phyloP scores from a whole-genome alignment of 495 filamentous ascomycete genomes.

The Aspergillus wentii region DNA sequence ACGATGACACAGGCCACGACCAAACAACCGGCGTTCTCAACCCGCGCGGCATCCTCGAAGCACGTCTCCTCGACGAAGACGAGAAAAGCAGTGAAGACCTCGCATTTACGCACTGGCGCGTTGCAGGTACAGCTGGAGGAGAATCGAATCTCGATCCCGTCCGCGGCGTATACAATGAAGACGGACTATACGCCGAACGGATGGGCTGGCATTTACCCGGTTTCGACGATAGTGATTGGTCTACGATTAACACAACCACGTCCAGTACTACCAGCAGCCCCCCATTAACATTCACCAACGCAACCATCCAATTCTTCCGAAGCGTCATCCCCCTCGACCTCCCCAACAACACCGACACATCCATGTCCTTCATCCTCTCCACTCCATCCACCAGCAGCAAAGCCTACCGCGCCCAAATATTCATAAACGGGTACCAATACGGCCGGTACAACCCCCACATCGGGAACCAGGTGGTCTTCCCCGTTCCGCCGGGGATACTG shows the following conservation, averaged over 20 bases:
- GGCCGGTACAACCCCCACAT: slow-evolving; percentile 46
- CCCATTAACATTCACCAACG: slow-evolving; percentile 25
- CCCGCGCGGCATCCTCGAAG: slow-evolving; percentile 64
- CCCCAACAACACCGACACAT: slow-evolving; percentile 29
- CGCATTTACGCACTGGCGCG: slow-evolving; percentile 57
- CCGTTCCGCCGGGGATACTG: slow-evolving; percentile 44
- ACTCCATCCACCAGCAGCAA: slow-evolving; percentile 16
- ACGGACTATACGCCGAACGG: slow-evolving; percentile 62
- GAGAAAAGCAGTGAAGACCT: too few relatives aligned
- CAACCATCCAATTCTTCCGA: slow-evolving; percentile 55
- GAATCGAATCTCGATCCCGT: slow-evolving; percentile 60
- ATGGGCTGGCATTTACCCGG: slow-evolving; percentile 62
- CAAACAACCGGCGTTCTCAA: slow-evolving; percentile 60
- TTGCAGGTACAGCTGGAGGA: slow-evolving; percentile 70
- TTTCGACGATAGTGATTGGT: slow-evolving; percentile 45
- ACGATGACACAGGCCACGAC: slow-evolving; percentile 68
- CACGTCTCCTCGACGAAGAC: slow-evolving; percentile 34
- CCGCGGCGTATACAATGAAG: slow-evolving; percentile 72
- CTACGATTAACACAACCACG: too few relatives aligned
- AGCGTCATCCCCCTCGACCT: slow-evolving; percentile 50
- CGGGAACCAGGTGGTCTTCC: slow-evolving; percentile 47
- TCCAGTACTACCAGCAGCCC: slow-evolving; percentile 17
- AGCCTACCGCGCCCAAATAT: slow-evolving; percentile 34
- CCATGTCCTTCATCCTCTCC: slow-evolving; percentile 41
- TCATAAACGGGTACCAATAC: slow-evolving; percentile 49